phyloP scores from a whole-genome alignment of 352 stramenopile species.

The Globisporangium heterothallicum region DNA sequence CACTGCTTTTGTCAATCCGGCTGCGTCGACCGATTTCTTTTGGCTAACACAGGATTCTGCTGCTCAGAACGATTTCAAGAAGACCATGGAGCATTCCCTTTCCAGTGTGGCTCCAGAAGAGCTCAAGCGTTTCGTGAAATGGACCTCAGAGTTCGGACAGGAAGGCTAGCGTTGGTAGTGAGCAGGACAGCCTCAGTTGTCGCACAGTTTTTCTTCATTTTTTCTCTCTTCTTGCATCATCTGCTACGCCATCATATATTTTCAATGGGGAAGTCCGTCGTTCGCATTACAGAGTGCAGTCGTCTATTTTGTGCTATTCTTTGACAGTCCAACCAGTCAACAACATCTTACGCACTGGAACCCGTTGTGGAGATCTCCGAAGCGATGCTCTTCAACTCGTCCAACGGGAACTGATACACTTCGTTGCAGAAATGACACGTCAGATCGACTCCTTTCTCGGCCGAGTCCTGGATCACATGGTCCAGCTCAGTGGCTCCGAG shows the following conservation, averaged over 20 bases:
- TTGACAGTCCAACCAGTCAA: no score
- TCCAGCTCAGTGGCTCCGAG: conserved; percentile 44
- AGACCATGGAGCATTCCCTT: conserved; percentile 91
- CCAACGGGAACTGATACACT: conserved; percentile 52
- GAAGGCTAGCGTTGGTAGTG: conserved; percentile 79
- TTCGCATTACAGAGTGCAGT: no score
- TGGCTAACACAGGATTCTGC: not conserved
- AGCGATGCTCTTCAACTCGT: conserved; percentile 33
- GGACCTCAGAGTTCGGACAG: conserved; percentile 99
- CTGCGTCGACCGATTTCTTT: no score
- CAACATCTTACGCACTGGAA: not conserved
- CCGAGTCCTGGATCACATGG: conserved; percentile 42
- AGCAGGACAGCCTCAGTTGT: not conserved
- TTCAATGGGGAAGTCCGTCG: conserved; percentile 3
- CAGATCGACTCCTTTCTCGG: conserved; percentile 53
- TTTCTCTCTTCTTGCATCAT: conserved; percentile 2
- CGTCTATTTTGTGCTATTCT: conserved; percentile 3
- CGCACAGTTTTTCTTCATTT: not conserved
- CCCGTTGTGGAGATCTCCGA: not conserved
- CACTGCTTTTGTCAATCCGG: no score
- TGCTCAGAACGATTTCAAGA: conserved; percentile 92
- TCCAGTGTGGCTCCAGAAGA: conserved; percentile 96
- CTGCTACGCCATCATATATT: conserved; percentile 8
- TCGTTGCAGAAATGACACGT: conserved; percentile 87
- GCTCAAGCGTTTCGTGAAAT: conserved; percentile 96